Evolutionary conservation across 345 rosid genomes (phyloP).

Genomic region (Mangifera indica): DNA sequence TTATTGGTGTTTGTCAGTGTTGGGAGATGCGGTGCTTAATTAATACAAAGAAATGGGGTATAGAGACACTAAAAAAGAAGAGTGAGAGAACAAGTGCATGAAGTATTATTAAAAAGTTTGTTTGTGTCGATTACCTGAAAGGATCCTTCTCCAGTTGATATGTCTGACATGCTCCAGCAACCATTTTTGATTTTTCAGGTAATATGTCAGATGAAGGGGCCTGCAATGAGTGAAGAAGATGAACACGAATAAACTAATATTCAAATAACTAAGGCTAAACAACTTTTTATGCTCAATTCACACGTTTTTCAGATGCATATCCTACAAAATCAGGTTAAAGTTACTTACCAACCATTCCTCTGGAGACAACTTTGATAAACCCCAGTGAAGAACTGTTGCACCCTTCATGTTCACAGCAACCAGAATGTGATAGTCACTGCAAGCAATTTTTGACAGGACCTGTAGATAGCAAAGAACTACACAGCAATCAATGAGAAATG

Average conservation of each 20-base stretch:
- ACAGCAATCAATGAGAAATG: background rate
- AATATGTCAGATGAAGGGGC: conserved; percentile 53
- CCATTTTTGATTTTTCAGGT: conserved; percentile 56
- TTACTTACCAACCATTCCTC: conserved; percentile 63
- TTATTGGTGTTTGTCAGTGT: conserved; percentile 3
- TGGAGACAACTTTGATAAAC: conserved; percentile 44
- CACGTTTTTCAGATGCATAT: background rate
- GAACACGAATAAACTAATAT: conserved; percentile 5
- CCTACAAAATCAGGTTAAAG: conserved; percentile 15
- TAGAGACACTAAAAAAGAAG: conserved; percentile 8
- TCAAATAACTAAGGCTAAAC: background rate
- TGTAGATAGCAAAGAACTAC: conserved; percentile 21
- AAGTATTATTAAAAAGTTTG: background rate
- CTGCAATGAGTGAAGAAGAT: conserved; percentile 20
- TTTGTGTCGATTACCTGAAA: conserved; percentile 42
- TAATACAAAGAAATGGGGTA: conserved; percentile 11
- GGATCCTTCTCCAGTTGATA: conserved; percentile 37
- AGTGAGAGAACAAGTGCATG: background rate
- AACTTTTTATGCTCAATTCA: background rate
- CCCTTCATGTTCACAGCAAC: conserved; percentile 52
- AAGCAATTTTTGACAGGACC: conserved; percentile 41
- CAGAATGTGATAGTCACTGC: conserved; percentile 40
- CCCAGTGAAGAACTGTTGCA: conserved; percentile 59
- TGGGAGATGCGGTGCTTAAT: background rate
- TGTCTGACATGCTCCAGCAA: conserved; percentile 58